A percentile compares a stretch with the other conserved stretches of the same genome.
Evolutionary conservation across 2,329 filamentous ascomycete genomes (phyloP).

Genomic region (Microcyclospora tardicrescens): DNA sequence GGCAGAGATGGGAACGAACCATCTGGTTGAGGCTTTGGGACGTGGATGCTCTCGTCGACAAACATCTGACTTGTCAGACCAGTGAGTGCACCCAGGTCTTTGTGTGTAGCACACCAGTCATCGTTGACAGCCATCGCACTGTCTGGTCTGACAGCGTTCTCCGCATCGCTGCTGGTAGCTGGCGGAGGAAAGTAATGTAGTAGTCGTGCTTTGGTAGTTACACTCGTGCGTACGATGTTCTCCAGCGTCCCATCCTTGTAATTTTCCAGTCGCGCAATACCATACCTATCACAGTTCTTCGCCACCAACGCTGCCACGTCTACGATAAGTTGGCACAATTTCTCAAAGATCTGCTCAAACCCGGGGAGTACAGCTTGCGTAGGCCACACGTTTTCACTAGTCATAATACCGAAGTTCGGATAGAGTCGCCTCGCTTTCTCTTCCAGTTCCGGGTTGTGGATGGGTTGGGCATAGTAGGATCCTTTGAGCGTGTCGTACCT

Average conservation of each 20-base stretch:
- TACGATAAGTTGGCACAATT: conserved; percentile 72
- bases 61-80: conserved; percentile 95
- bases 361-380: conserved; percentile 53
- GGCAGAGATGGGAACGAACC: conserved; percentile 30
- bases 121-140: conserved; percentile 44
- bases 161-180: conserved; percentile 23
- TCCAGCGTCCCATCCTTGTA: conserved; percentile 74
- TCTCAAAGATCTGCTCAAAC: conserved; percentile 60
- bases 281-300: conserved; percentile 77
- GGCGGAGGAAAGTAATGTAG: conserved; percentile 74
- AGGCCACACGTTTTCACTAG: conserved; percentile 84
- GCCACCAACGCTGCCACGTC: conserved; percentile 82
- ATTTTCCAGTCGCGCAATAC: conserved; percentile 59
- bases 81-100: conserved; percentile 88
- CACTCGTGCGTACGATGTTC: conserved; percentile 70
- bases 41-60: conserved; percentile 55
- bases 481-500: conserved; percentile 70
- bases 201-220: conserved; percentile 79
- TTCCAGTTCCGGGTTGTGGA: conserved; percentile 48
- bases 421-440: conserved; percentile 40
- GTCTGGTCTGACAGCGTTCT: conserved; percentile 18
- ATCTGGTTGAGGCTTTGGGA: conserved; percentile 19
- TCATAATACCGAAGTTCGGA: conserved; percentile 75
- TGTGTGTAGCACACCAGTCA: conserved; percentile 86
- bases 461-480: conserved; percentile 63